Evolutionary conservation across 2,329 filamentous ascomycete species (phyloP).

Genomic region (Rugonectria rugulosa): DNA sequence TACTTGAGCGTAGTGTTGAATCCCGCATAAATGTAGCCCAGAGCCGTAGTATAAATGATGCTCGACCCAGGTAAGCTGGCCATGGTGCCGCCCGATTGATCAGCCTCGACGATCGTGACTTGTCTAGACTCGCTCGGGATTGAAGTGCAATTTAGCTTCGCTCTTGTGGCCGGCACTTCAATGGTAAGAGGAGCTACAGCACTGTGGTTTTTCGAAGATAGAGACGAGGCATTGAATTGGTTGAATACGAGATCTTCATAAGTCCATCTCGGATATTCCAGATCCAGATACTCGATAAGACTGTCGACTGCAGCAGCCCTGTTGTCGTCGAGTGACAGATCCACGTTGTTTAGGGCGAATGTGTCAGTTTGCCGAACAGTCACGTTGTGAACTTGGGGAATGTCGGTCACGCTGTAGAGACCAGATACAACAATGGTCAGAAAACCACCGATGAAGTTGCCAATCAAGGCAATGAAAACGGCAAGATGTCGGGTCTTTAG

Average conservation of each 20-base stretch:
- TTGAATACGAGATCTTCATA: constrained; percentile 41
- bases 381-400: constrained; percentile 30
- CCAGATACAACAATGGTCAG: constrained; percentile 33
- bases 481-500: constrained; percentile 32
- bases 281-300: constrained; percentile 36
- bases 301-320: constrained; percentile 36
- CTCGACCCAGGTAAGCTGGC: constrained; percentile 15
- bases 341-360: constrained; percentile 34
- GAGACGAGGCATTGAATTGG: constrained; percentile 19
- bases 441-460: constrained; percentile 30
- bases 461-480: constrained; percentile 32
- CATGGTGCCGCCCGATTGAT: constrained; percentile 6
- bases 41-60: constrained; percentile 1
- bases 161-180: constrained; percentile 27
- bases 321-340: constrained; percentile 32
- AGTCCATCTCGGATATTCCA: constrained; percentile 44
- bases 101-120: constrained; percentile 15
- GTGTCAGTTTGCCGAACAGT: constrained; percentile 38
- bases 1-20: constrained; percentile 32
- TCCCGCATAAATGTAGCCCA: constrained; percentile 18
- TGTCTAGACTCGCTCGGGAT: constrained; percentile 20
- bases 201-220: constrained; percentile 11
- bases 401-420: constrained; percentile 38
- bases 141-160: constrained; percentile 30
- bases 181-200: constrained; percentile 21